Evolutionary conservation across 169 alveolate species (phyloP), one percentile per base, ranked within the genome.

Genomic region (Plasmodium gaboni): DNA sequence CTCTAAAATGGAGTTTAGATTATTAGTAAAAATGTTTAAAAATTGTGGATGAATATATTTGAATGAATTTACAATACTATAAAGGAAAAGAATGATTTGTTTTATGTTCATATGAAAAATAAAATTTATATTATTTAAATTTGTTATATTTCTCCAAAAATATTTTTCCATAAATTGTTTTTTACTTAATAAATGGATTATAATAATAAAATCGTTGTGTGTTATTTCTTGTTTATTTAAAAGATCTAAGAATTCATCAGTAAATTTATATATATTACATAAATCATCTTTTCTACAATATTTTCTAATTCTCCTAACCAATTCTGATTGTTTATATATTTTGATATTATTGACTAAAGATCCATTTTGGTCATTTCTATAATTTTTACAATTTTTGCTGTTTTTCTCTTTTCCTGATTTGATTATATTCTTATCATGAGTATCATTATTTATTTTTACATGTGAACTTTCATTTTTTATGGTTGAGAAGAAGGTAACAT

Each of bases 201-300:
- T 57, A n/a, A 78, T 68, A 60, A 78, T 50, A 78, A 78, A 78
- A 48, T 78, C 89, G 38, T 67, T 59, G 48, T 67, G 32, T 28
- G 46, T 51, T 28, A 78, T 13, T 65, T 78, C 44, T 50, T 78
- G 65, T 44, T 26, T 24, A 65, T 78, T 78, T 10, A 78, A 59
- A 15, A 78, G 89, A 50, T 78, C 63, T 57, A 78, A 51, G 68
- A 78, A 78, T 12, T 67, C n/a, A 28, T 78, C 80, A 19, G 46
- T 51, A 70, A 78, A 78, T 78, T 65, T 78, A 73, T 78, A 78
- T 46, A 78, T 65, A 53, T 48, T 78, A 59, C 89, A 78, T 48
- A 78, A 44, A 65, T 78, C 80, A 67, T 78, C 89, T 55, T 64
- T 78, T 78, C 74, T 78, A 57, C 89, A 78, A 69, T 22, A 78